phyloP scores from a whole-genome alignment of 2,329 filamentous ascomycete genomes.

The Xylariaceae sp. region DNA sequence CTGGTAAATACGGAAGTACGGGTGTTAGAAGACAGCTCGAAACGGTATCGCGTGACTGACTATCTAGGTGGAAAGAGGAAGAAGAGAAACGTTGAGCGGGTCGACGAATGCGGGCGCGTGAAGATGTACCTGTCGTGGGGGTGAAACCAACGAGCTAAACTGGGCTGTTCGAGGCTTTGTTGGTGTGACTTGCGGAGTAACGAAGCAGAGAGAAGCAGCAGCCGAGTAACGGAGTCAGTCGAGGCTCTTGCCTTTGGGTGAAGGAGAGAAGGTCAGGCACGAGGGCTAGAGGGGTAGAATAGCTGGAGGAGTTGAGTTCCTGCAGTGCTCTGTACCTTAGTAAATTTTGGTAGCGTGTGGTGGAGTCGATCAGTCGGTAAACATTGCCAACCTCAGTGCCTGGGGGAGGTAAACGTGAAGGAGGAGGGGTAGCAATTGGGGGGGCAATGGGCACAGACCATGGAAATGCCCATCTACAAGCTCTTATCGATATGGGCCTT shows the following conservation, averaged over 20 bases:
- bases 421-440: background rate
- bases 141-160: slow-evolving; percentile 7
- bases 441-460: background rate
- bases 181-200: slow-evolving; percentile 1
- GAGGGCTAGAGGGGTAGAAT: too few species aligned
- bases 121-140: slow-evolving; percentile 3
- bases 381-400: slow-evolving; percentile 2
- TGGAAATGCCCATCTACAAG: too few species aligned
- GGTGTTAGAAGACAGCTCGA: too few species aligned
- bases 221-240: background rate
- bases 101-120: too few species aligned
- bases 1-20: too few species aligned
- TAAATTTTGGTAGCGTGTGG: slow-evolving; percentile 1
- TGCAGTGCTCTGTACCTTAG: background rate
- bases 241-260: background rate
- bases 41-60: too few species aligned
- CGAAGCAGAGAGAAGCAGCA: background rate
- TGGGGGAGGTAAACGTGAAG: background rate
- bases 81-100: too few species aligned
- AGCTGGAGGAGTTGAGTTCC: background rate
- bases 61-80: too few species aligned
- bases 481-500: too few species aligned
- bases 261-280: slow-evolving; percentile 5
- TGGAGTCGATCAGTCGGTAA: slow-evolving; percentile 1
- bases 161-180: slow-evolving; percentile 2